Conservation (phyloP, 1,284 basidiomycete genomes). For the Sporisorium exsertum region DNA sequence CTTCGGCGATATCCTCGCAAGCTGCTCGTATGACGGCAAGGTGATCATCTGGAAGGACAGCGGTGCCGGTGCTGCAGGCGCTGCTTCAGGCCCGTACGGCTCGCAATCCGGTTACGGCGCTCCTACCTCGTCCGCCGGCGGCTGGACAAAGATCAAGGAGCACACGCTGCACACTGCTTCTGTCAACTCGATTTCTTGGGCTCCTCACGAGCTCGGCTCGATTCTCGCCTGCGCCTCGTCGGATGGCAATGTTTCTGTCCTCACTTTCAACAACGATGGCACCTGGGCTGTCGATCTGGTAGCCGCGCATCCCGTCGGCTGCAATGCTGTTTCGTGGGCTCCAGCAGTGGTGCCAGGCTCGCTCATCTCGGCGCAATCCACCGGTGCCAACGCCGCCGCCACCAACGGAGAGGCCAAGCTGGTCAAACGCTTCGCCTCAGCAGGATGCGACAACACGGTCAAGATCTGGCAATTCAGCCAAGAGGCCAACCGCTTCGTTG, state of each 20-base stretch:
- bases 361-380: slow-evolving; percentile 66
- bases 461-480: slow-evolving; percentile 87
- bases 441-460: slow-evolving; percentile 95
- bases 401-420: slow-evolving; percentile 34
- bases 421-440: slow-evolving; percentile 79
- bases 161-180: slow-evolving; percentile 93
- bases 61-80: slow-evolving; percentile 71
- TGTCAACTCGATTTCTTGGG: slow-evolving; percentile 98
- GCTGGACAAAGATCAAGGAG: slow-evolving; percentile 97
- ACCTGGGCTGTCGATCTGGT: slow-evolving; percentile 96
- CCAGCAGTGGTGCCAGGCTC: slow-evolving; percentile 89
- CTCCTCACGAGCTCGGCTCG: slow-evolving; percentile 94
- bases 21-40: slow-evolving; percentile 97
- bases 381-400: slow-evolving; percentile 66
- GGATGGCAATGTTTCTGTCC: slow-evolving; percentile 94
- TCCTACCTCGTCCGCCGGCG: slow-evolving; percentile 40
- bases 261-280: slow-evolving; percentile 97
- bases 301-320: slow-evolving; percentile 93
- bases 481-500: slow-evolving; percentile 62
- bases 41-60: slow-evolving; percentile 97
- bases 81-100: slow-evolving; percentile 70
- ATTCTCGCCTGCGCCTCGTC: slow-evolving; percentile 98
- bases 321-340: slow-evolving; percentile 97
- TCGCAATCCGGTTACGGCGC: slow-evolving; percentile 40
- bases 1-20: slow-evolving; percentile 91